Percentiles rank a stretch among this genome's conserved stretches.
Conservation (phyloP, 805 yeast genomes). For the Wickerhamomyces strasburgensis region DNA sequence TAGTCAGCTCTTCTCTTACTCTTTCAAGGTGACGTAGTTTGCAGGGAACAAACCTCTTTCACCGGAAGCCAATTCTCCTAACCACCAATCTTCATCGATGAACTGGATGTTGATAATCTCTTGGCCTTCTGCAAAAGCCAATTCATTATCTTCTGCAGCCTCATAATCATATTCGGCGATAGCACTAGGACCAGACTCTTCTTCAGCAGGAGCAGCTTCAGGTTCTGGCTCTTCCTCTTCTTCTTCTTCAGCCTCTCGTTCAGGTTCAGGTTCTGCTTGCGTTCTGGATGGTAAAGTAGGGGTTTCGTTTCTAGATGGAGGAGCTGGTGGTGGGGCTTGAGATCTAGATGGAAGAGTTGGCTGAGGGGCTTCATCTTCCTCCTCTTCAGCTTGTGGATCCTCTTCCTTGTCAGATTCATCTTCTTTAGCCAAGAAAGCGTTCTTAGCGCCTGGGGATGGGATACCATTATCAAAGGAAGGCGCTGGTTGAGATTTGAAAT, state of each 20-base stretch:
- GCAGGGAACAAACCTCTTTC: slow-evolving; percentile 87
- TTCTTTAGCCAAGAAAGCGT: too few species aligned
- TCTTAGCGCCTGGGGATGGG: too few species aligned
- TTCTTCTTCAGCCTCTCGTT: slow-evolving; percentile 11
- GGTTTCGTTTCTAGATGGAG: slow-evolving; percentile 19
- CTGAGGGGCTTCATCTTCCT: slow-evolving; percentile 20
- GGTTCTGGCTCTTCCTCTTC: slow-evolving; percentile 9
- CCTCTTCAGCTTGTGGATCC: slow-evolving; percentile 14
- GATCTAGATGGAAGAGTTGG: slow-evolving; percentile 2
- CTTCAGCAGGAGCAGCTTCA: slow-evolving; percentile 21
- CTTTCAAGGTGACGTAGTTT: slow-evolving; percentile 59
- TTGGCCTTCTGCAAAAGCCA: slow-evolving; percentile 81
- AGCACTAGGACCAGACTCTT: slow-evolving; percentile 36
- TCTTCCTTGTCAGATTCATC: slow-evolving; percentile 5
- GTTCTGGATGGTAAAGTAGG: slow-evolving; percentile 20
- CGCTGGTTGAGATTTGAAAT: slow-evolving; percentile 5
- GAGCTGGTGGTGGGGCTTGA: slow-evolving; percentile 25
- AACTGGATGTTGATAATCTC: slow-evolving; percentile 76
- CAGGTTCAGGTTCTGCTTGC: slow-evolving; percentile 11
- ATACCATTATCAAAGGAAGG: slow-evolving; percentile 1
- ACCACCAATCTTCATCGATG: slow-evolving; percentile 97
- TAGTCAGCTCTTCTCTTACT: background rate
- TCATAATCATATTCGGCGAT: slow-evolving; percentile 85
- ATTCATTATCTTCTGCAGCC: slow-evolving; percentile 89
- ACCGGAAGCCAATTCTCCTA: slow-evolving; percentile 72